Evolutionary conservation across 805 yeast genomes (phyloP).

Genomic region (Cyberlindnera subsufficiens): DNA sequence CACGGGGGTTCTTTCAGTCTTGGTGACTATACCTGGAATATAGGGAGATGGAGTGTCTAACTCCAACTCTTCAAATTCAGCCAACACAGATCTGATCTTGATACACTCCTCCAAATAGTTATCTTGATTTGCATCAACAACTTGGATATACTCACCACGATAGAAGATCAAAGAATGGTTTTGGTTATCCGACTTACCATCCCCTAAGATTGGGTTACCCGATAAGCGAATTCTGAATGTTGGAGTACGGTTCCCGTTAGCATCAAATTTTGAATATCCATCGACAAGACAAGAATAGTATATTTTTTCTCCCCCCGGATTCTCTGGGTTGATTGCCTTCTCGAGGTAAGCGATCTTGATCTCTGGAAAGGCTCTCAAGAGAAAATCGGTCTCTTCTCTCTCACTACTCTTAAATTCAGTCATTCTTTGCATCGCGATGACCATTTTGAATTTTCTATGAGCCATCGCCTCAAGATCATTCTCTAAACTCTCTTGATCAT

Average conservation of each 20-base stretch:
- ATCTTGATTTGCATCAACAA: constrained; percentile 94
- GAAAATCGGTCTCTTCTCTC: constrained; percentile 55
- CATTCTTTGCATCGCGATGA: constrained; percentile 86
- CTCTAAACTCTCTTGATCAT: constrained; percentile 52
- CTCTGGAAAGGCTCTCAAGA: constrained; percentile 71
- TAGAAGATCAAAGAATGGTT: constrained; percentile 81
- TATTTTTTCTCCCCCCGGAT: constrained; percentile 23
- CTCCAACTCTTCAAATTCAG: constrained; percentile 84
- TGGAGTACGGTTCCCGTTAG: constrained; percentile 55
- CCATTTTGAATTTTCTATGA: constrained; percentile 68
- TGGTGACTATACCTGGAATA: constrained; percentile 48
- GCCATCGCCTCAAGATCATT: constrained; percentile 68
- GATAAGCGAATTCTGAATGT: constrained; percentile 66
- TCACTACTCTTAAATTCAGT: constrained; percentile 62
- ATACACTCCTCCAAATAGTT: constrained; percentile 92
- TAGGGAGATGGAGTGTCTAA: constrained; percentile 45
- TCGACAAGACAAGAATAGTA: constrained; percentile 66
- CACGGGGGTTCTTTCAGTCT: constrained; percentile 45
- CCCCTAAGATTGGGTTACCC: constrained; percentile 94
- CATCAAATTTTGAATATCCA: constrained; percentile 48
- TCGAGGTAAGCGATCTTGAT: constrained; percentile 50
- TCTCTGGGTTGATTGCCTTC: constrained; percentile 28
- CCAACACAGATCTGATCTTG: constrained; percentile 78
- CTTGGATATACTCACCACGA: constrained; percentile 93
- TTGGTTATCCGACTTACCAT: constrained; percentile 95